phyloP scores from a whole-genome alignment of 169 alveolate species.

The Plasmodium adleri region DNA sequence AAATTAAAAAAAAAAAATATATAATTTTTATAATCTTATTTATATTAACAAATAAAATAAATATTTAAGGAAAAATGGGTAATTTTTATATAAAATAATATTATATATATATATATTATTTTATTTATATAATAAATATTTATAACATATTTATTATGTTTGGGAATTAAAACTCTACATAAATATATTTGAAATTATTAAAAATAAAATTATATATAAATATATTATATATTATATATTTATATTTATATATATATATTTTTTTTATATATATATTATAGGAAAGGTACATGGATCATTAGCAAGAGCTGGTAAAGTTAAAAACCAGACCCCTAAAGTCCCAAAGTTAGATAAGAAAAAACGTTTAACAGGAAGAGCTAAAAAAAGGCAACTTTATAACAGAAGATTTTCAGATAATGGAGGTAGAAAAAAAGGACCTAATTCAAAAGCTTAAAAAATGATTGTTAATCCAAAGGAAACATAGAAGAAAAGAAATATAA shows the following conservation, averaged over 20 bases:
- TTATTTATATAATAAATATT: no score
- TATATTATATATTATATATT: neutral
- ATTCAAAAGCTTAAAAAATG: slow-evolving; percentile 57
- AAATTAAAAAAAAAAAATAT: no score
- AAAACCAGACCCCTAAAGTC: slow-evolving; percentile 98
- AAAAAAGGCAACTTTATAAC: slow-evolving; percentile 97
- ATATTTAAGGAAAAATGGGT: no score
- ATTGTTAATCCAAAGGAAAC: neutral
- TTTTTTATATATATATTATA: slow-evolving; percentile 2
- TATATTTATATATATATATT: neutral
- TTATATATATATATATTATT: no score
- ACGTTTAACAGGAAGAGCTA: slow-evolving; percentile 97
- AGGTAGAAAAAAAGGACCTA: slow-evolving; percentile 90
- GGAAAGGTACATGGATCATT: slow-evolving; percentile 97
- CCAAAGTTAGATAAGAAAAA: slow-evolving; percentile 96
- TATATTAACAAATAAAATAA: no score
- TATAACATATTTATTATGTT: no score
- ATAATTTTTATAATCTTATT: no score
- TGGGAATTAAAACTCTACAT: no score
- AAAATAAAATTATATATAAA: no score
- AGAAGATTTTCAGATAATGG: slow-evolving; percentile 94
- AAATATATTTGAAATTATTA: no score
- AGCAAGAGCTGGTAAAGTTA: slow-evolving; percentile 99
- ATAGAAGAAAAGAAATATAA: neutral
- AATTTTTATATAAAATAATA: no score